Conservation (phyloP, 2,329 filamentous ascomycete species). For the Scedosporium minutisporum region DNA sequence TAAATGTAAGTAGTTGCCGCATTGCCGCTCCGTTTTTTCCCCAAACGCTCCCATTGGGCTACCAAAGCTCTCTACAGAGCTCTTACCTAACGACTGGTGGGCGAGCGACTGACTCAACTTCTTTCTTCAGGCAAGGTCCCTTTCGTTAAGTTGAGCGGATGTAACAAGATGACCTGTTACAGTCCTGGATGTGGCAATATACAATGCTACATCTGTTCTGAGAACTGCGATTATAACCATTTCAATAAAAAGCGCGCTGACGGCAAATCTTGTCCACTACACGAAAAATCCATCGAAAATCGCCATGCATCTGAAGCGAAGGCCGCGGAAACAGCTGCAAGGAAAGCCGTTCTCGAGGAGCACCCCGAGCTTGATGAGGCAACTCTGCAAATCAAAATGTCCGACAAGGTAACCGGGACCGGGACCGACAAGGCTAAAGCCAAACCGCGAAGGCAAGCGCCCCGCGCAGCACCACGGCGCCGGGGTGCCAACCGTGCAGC, state of each 20-base stretch:
- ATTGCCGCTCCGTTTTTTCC: constrained; percentile 8
- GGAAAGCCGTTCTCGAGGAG: constrained; percentile 32
- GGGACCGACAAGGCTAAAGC: too few species aligned
- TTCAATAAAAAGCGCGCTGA: constrained; percentile 48
- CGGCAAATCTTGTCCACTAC: constrained; percentile 55
- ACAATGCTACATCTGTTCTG: constrained; percentile 64
- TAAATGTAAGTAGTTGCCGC: constrained; percentile 31
- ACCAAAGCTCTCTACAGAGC: not conserved
- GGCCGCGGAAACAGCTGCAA: not conserved
- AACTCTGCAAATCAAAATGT: constrained; percentile 49
- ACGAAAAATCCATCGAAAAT: constrained; percentile 37
- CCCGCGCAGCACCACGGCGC: too few species aligned
- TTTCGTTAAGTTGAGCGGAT: constrained; percentile 70
- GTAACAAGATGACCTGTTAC: constrained; percentile 74
- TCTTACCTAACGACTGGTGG: not conserved
- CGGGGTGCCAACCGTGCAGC: too few species aligned
- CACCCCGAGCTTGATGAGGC: constrained; percentile 52
- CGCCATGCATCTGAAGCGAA: not conserved
- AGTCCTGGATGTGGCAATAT: constrained; percentile 39
- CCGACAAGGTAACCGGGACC: constrained; percentile 32
- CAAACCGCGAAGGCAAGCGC: too few species aligned
- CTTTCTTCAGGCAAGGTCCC: constrained; percentile 43
- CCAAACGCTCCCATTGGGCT: not conserved
- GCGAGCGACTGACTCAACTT: not conserved
- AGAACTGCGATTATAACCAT: constrained; percentile 58